Conservation (phyloP, 441 rosid genomes). For the Raphanus hybrid region DNA sequence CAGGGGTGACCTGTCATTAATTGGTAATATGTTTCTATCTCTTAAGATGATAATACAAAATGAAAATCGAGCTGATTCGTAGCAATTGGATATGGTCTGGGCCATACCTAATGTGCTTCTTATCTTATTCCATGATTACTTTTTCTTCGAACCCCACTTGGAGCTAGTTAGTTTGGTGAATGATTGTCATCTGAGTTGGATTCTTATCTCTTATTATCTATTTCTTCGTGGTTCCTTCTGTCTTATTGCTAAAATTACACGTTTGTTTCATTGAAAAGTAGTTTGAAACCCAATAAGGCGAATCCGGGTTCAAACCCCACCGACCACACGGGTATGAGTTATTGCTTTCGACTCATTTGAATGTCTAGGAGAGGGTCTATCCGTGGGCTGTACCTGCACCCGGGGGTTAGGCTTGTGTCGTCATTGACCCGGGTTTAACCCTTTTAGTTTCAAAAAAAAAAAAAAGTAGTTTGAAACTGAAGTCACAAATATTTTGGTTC, state of each 20-base stretch:
- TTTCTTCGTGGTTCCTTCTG: not conserved
- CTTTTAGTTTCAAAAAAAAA: too few species aligned
- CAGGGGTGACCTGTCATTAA: not conserved
- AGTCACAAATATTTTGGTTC: not conserved
- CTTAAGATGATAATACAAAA: not conserved
- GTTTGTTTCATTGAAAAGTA: not conserved
- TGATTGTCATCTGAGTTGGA: not conserved
- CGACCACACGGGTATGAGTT: too few species aligned
- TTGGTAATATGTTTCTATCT: not conserved
- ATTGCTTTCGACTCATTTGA: too few species aligned
- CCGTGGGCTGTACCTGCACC: too few species aligned
- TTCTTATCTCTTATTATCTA: not conserved
- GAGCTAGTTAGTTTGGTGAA: not conserved
- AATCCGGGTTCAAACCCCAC: too few species aligned
- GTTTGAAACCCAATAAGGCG: not conserved
- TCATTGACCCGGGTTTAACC: too few species aligned
- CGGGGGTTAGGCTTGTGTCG: too few species aligned
- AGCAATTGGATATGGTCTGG: constrained; percentile 17
- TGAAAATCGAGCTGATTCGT: not conserved
- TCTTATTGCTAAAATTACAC: not conserved
- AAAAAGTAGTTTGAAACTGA: not conserved
- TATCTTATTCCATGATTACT: constrained; percentile 23
- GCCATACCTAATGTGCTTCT: constrained; percentile 15
- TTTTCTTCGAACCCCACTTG: constrained; percentile 5
- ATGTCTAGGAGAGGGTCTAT: too few species aligned